Percentiles rank a stretch among this genome's conserved stretches.
These are phyloP conservation scores for Beauveria brongniartii DNA, from an alignment of 2,329 filamentous ascomycete species.

Conservation along the genomic window DNA sequence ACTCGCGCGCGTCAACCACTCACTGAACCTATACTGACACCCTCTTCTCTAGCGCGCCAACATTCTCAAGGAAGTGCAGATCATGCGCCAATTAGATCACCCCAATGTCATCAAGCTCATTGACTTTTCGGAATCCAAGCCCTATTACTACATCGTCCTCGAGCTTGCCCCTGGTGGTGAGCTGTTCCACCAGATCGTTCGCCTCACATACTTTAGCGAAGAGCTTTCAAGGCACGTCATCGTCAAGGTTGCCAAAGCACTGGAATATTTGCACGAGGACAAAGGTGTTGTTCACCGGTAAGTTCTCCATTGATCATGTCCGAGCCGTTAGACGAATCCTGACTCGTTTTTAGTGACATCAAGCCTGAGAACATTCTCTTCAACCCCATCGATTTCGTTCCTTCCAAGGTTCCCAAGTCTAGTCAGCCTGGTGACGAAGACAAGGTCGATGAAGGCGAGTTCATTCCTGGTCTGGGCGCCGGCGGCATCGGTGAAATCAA, in stretches of 20 bases:
- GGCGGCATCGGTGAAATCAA: constrained; percentile 94
- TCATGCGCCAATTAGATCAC: constrained; percentile 95
- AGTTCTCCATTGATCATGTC: constrained; percentile 27
- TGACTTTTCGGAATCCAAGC: constrained; percentile 84
- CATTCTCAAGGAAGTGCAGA: constrained; percentile 96
- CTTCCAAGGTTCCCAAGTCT: constrained; percentile 72
- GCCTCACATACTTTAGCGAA: constrained; percentile 97
- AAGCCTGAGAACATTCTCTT: constrained; percentile 98
- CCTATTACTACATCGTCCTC: constrained; percentile 96
- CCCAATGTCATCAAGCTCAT: constrained; percentile 92
- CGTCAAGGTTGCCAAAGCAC: constrained; percentile 83
- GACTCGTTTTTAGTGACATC: constrained; percentile 61
- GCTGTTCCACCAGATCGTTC: constrained; percentile 96
- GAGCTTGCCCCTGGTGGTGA: constrained; percentile 94
- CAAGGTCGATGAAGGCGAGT: constrained; percentile 95
- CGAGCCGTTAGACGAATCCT: background rate
- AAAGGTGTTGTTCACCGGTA: constrained; percentile 96
- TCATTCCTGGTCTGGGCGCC: constrained; percentile 68
- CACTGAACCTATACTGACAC: constrained; percentile 19
- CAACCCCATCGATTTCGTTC: constrained; percentile 73
- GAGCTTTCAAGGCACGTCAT: constrained; percentile 93
- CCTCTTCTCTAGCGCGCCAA: constrained; percentile 68
- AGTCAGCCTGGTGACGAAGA: constrained; percentile 86
- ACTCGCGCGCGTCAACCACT: background rate
- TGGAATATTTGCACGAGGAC: constrained; percentile 91